Evolutionary conservation across 2,329 filamentous ascomycete genomes (phyloP).

Genomic region (Epichloe scottii): DNA sequence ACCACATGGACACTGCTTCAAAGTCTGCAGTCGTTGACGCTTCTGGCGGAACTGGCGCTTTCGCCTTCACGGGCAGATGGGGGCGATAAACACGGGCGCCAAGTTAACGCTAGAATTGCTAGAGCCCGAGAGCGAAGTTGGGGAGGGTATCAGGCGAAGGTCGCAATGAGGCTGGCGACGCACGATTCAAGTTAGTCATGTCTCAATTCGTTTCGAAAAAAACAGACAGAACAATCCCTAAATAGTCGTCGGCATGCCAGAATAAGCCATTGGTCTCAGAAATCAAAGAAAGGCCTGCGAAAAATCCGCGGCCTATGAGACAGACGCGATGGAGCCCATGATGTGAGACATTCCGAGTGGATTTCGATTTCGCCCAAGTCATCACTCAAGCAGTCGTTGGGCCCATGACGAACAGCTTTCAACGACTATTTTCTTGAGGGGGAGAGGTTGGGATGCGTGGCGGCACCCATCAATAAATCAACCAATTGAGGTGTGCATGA

Average conservation of each 20-base stretch:
- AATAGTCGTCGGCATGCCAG: not conserved
- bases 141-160: not conserved
- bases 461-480: not conserved
- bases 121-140: not conserved
- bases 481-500: slow-evolving; percentile 1
- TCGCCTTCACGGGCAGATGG: not conserved
- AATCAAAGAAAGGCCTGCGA: not conserved
- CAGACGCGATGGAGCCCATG: not conserved
- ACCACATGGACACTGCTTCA: not conserved
- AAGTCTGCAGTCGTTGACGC: not conserved
- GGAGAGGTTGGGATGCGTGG: not conserved
- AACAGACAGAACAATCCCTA: not conserved
- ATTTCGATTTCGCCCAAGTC: too few species aligned
- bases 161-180: not conserved
- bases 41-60: not conserved
- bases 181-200: not conserved
- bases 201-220: not conserved
- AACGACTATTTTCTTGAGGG: not conserved
- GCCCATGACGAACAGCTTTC: not conserved
- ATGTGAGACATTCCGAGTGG: too few species aligned
- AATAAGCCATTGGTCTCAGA: not conserved
- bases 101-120: not conserved
- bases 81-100: not conserved
- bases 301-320: not conserved
- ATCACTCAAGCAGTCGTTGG: too few species aligned